Conservation (phyloP, 257 asterid genomes). For the Thymus quinquecostatus region DNA sequence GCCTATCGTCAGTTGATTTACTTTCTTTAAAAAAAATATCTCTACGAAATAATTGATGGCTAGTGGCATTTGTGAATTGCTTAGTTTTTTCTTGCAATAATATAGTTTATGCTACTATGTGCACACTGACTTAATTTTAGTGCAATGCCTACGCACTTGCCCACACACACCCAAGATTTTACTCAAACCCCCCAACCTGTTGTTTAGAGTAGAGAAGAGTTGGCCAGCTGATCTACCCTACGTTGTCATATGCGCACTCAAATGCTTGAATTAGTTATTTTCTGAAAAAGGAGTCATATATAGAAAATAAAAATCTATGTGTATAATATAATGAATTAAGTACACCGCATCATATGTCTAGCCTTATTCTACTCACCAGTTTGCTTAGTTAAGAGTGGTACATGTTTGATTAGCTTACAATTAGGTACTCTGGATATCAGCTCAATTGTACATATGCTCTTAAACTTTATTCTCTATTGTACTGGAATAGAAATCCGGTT, state of each 20-base stretch:
- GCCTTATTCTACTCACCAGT: background rate
- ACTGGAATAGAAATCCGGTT: background rate
- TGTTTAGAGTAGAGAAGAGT: too few relatives aligned
- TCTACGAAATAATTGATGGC: background rate
- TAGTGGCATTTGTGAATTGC: background rate
- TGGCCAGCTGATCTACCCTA: too few relatives aligned
- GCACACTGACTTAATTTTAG: too few relatives aligned
- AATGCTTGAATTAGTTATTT: background rate
- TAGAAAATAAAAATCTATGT: background rate
- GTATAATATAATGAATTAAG: conserved; percentile 4
- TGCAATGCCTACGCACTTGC: too few relatives aligned
- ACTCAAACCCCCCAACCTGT: too few relatives aligned
- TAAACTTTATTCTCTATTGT: background rate
- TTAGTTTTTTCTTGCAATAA: too few relatives aligned
- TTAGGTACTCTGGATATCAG: background rate
- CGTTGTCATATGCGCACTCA: background rate
- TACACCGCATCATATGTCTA: background rate
- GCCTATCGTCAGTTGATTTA: background rate
- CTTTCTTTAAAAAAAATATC: background rate
- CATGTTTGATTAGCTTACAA: background rate
- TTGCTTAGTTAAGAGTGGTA: background rate
- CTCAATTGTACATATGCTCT: background rate
- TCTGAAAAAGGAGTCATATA: background rate
- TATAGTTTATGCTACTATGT: too few relatives aligned
- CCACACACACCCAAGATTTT: too few relatives aligned